These are phyloP conservation scores for Coccomyxa sp. DNA, from an alignment of 139 green algal species.

Conservation along the genomic window DNA sequence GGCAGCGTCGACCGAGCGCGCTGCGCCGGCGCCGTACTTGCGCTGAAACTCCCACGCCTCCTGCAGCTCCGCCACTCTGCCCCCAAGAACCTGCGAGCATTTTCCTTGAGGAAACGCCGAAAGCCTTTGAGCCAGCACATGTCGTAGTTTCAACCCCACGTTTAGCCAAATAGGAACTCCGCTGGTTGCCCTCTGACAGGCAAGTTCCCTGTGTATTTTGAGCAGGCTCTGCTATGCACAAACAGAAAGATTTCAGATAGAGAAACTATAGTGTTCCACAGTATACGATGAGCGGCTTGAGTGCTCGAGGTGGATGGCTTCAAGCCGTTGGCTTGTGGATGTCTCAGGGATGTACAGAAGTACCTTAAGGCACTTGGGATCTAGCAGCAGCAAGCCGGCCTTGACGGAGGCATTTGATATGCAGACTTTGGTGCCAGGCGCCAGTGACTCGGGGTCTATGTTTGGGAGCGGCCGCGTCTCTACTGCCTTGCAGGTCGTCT, in stretches of 20 bases:
- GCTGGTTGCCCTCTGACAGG: no score
- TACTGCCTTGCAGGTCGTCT: conserved; percentile 13
- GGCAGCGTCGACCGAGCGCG: not conserved
- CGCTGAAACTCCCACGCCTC: conserved; percentile 17
- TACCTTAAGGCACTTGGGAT: conserved; percentile 12
- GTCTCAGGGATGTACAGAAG: no score
- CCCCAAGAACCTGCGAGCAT: conserved; percentile 17
- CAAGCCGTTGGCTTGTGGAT: no score
- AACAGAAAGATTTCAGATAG: no score
- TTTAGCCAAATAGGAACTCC: no score
- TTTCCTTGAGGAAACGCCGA: not conserved
- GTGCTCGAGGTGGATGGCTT: no score
- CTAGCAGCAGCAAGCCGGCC: conserved; percentile 12
- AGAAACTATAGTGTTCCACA: no score
- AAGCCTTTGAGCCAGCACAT: not conserved
- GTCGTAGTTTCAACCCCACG: not conserved
- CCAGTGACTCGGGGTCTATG: not conserved
- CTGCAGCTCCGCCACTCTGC: not conserved
- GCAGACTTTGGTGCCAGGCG: conserved; percentile 12
- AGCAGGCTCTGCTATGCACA: no score
- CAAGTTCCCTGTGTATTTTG: no score
- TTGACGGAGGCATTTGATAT: conserved; percentile 11
- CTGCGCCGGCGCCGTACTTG: conserved; percentile 7
- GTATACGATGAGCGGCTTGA: no score
- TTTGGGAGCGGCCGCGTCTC: conserved; percentile 9